These are phyloP conservation scores for Tinospora cordifolia DNA, from an alignment of 164 flowering plant species.

Conservation along the genomic window DNA sequence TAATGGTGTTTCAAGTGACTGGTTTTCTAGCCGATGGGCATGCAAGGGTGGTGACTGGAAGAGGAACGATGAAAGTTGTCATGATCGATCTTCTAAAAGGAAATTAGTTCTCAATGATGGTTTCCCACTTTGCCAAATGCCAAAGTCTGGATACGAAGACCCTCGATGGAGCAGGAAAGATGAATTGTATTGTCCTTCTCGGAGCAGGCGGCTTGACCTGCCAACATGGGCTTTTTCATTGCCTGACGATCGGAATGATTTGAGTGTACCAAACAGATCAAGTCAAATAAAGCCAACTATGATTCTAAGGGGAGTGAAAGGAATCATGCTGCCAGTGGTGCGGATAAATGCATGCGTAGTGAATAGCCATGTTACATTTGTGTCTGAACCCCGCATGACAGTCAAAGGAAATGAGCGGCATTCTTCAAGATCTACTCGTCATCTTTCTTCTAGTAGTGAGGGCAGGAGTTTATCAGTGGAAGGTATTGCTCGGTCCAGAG, in stretches of 20 bases:
- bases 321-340: constrained; percentile 67
- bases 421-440: constrained; percentile 44
- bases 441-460: constrained; percentile 38
- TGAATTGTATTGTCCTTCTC: constrained; percentile 69
- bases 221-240: constrained; percentile 81
- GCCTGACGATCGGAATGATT: constrained; percentile 62
- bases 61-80: constrained; percentile 65
- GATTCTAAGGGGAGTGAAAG: constrained; percentile 49
- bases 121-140: constrained; percentile 81
- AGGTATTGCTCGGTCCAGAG: constrained; percentile 33
- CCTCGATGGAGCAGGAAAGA: constrained; percentile 78
- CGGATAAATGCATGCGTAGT: constrained; percentile 95
- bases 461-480: constrained; percentile 42
- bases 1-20: constrained; percentile 35
- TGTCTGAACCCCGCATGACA: constrained; percentile 56
- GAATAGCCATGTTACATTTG: constrained; percentile 63
- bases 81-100: constrained; percentile 50
- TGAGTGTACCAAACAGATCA: constrained; percentile 26
- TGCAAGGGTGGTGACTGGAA: constrained; percentile 98
- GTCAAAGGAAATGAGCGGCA: constrained; percentile 51
- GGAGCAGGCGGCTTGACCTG: constrained; percentile 64
- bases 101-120: constrained; percentile 84
- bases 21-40: constrained; percentile 72
- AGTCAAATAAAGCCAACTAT: constrained; percentile 38
- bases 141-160: constrained; percentile 75